Evolutionary conservation across 345 rosid genomes (phyloP), one percentile per base, ranked within the genome.

Genomic region (Adansonia digitata): DNA sequence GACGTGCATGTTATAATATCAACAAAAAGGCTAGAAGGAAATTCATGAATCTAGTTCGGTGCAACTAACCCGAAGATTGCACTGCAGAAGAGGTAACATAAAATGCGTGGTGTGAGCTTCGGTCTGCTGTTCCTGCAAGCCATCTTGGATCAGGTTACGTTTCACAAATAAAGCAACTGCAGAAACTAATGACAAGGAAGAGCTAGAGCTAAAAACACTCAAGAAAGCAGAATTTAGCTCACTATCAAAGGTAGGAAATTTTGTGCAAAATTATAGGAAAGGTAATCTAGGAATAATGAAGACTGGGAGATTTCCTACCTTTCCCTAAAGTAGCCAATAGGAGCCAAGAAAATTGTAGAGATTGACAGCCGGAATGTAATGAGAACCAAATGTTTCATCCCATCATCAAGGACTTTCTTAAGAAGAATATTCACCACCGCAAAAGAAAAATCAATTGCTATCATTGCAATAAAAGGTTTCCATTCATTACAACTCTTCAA

Each of bases 281-380:
- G 17, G 64, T 13, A 56, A 71, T 27, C n/a, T n/a, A 52, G 42
- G 68, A 53, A 72, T 5, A 52, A 75, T 15, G 10, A 10, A 7
- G 31, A 31, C 1, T 4, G 27, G 27, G 39, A 27, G 18, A 77
- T 74, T 43, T 42, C 31, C n/a, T 82, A 90, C 94, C 90, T 85
- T 76, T 90, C 94, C 56, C 75, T 61, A 72, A 90, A 85, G 85
- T 81, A 85, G 31, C 84, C 86, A 20, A 88, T 79, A 35, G 94
- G 92, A 68, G 84, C 86, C 70, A 90, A 82, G 85, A 85, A 86
- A 76, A 83, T 29, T 51, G 92, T 78, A 35, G 91, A 85, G 63
- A 86, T 63, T 2, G 75, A 77, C n/a, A 79, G 88, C 15, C 94
- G 92, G 78, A 82, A 90, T 12, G 94, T 85, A 85, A 90, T 74